These are phyloP conservation scores for Pseudogymnoascus sp. DNA, from an alignment of 2,329 filamentous ascomycete genomes.

Conservation along the genomic window DNA sequence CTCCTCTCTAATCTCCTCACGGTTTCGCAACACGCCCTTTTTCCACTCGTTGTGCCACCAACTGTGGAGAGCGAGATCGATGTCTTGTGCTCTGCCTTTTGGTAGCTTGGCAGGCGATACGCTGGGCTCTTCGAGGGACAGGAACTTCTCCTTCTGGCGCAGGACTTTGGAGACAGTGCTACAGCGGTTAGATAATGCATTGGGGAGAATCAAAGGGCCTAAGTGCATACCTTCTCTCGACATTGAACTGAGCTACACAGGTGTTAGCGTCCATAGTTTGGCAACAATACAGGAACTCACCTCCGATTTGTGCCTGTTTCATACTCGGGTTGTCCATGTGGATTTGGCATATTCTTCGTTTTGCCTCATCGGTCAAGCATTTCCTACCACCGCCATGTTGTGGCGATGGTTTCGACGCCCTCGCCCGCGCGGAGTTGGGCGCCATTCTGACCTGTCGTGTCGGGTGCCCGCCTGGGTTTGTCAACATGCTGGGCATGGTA, in stretches of 20 bases:
- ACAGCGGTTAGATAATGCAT: constrained; percentile 22
- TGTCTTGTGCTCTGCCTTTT: constrained; percentile 83
- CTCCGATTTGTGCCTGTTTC: constrained; percentile 94
- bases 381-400: constrained; percentile 67
- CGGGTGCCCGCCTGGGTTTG: constrained; percentile 60
- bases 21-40: constrained; percentile 65
- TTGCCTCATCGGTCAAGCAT: constrained; percentile 85
- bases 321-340: constrained; percentile 82
- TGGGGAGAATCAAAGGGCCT: background rate
- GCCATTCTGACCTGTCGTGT: constrained; percentile 52
- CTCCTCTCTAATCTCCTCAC: constrained; percentile 79
- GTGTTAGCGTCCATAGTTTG: constrained; percentile 28
- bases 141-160: constrained; percentile 88
- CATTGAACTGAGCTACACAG: constrained; percentile 71
- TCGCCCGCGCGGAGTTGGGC: constrained; percentile 45
- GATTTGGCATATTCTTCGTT: constrained; percentile 88
- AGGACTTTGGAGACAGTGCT: constrained; percentile 99
- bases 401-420: constrained; percentile 41
- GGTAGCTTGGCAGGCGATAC: constrained; percentile 73
- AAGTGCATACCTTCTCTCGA: constrained; percentile 78
- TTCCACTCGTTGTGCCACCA: constrained; percentile 77
- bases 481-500: constrained; percentile 77
- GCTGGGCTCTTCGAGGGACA: constrained; percentile 72
- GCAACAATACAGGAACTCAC: constrained; percentile 40
- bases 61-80: constrained; percentile 82